Conservation (phyloP, 1,284 basidiomycete species). For the Melampsora americana region DNA sequence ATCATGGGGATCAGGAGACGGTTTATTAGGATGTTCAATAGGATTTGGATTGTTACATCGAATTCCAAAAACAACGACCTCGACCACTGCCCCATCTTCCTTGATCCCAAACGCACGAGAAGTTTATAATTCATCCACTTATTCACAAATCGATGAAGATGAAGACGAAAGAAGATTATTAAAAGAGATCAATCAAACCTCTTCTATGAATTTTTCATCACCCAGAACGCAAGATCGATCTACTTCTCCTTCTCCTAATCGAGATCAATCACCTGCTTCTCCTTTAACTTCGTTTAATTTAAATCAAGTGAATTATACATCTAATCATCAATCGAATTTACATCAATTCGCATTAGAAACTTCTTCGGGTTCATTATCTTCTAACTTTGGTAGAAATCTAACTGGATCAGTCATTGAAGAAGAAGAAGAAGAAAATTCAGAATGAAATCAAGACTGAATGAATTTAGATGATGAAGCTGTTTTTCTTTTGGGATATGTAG, state of each 20-base stretch:
- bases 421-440: not conserved
- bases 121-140: not conserved
- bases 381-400: not conserved
- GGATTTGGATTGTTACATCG: constrained; percentile 79
- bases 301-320: not conserved
- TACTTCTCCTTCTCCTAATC: not conserved
- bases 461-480: no score
- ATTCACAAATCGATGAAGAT: not conserved
- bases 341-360: no score
- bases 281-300: not conserved
- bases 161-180: not conserved
- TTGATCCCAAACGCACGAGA: constrained; percentile 16
- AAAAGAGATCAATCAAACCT: not conserved
- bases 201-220: not conserved
- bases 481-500: no score
- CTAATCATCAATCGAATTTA: no score
- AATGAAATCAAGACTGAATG: no score
- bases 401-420: not conserved
- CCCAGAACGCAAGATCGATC: not conserved
- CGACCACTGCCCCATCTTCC: constrained; percentile 28
- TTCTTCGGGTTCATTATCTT: not conserved
- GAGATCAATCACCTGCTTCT: not conserved
- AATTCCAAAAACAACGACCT: constrained; percentile 62
- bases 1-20: constrained; percentile 86
- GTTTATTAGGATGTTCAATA: constrained; percentile 86